A percentile compares a stretch with the other conserved stretches of the same genome.
Evolutionary conservation across 116 monocot genomes (phyloP).

Genomic region (Cymodocea nodosa): DNA sequence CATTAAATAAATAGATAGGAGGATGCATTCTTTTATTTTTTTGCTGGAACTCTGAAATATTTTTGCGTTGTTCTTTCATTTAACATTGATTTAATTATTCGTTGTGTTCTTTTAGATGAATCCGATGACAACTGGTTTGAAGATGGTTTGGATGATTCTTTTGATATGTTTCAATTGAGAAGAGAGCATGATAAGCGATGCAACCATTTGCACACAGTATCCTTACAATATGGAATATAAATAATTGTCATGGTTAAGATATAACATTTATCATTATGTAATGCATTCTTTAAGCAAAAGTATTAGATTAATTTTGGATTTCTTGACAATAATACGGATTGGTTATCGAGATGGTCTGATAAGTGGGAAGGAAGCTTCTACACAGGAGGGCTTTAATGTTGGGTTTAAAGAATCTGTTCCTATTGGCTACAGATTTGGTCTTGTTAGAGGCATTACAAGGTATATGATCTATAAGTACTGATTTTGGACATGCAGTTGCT

Average conservation of each 20-base stretch:
- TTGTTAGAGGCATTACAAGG: slow-evolving; percentile 65
- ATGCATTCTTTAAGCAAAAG: background rate
- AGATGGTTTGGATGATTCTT: slow-evolving; percentile 20
- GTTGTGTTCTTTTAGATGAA: background rate
- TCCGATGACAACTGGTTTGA: slow-evolving; percentile 31
- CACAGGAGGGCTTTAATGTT: slow-evolving; percentile 68
- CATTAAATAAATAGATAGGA: too few relatives aligned
- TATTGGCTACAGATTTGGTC: slow-evolving; percentile 53
- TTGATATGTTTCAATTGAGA: slow-evolving; percentile 16
- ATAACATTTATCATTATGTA: background rate
- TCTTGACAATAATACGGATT: slow-evolving; percentile 34
- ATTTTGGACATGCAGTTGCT: background rate
- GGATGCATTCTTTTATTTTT: background rate
- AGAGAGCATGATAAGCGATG: slow-evolving; percentile 46
- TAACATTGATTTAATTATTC: slow-evolving; percentile 2
- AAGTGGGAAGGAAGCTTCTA: slow-evolving; percentile 61
- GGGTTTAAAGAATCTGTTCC: slow-evolving; percentile 56
- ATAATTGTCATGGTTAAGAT: background rate
- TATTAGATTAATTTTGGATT: background rate
- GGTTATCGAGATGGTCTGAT: slow-evolving; percentile 76
- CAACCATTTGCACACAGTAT: slow-evolving; percentile 55
- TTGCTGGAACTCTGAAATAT: background rate
- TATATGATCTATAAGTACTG: background rate
- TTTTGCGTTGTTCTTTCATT: background rate
- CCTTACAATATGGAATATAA: slow-evolving; percentile 1